Percentiles rank a stretch among this genome's conserved stretches.
phyloP scores from a whole-genome alignment of 176 grass and related monocot genomes.

The Eragrostis curvula region DNA sequence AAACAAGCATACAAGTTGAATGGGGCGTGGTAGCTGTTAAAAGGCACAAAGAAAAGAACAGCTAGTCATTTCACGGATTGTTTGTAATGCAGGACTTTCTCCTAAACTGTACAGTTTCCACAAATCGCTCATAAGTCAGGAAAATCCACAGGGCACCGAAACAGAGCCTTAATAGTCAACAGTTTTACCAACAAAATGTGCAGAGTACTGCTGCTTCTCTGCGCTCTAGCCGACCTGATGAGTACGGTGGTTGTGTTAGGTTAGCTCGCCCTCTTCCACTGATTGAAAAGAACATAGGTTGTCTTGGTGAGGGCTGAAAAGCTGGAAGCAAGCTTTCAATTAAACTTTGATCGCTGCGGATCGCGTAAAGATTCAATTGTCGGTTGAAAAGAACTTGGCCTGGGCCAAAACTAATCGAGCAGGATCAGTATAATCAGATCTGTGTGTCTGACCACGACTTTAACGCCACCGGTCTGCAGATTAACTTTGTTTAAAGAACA shows the following conservation, averaged over 20 bases:
- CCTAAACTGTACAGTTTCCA: not conserved
- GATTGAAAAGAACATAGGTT: conserved; percentile 30
- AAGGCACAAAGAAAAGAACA: conserved; percentile 2
- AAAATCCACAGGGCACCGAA: not conserved
- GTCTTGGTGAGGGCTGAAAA: conserved; percentile 28
- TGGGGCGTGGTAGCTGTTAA: conserved; percentile 4
- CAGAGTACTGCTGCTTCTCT: not conserved
- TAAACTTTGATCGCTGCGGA: conserved; percentile 39
- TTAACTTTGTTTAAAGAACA: conserved; percentile 43
- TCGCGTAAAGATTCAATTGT: conserved; percentile 65
- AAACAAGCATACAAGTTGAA: not conserved
- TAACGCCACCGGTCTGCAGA: conserved; percentile 34
- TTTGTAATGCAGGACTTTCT: not conserved
- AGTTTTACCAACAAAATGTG: not conserved
- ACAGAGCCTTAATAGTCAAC: not conserved
- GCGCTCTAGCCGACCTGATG: not conserved
- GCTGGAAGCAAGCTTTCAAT: conserved; percentile 51
- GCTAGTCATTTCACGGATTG: not conserved
- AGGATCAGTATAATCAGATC: conserved; percentile 44
- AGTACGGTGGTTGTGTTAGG: conserved; percentile 25
- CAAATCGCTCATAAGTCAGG: not conserved
- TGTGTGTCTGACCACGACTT: conserved; percentile 46
- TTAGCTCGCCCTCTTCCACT: conserved; percentile 25
- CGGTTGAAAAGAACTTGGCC: conserved; percentile 54
- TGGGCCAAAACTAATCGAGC: conserved; percentile 32